Evolutionary conservation across 1,284 basidiomycete species (phyloP).

Genomic region (Cryptococcus sp.): DNA sequence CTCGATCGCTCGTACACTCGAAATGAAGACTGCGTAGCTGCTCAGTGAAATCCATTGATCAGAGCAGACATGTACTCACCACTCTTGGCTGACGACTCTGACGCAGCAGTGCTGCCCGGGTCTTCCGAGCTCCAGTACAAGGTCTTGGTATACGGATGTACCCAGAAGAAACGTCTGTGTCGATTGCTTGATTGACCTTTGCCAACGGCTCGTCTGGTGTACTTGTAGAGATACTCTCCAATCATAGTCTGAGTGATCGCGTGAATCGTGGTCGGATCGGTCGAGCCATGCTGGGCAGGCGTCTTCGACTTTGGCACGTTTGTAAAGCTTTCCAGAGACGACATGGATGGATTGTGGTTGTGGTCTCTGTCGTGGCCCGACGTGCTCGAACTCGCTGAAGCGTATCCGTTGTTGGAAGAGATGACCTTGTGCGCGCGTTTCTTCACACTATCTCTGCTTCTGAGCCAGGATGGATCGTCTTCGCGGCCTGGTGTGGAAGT

Average conservation of each 20-base stretch:
- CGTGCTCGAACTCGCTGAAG: conserved; percentile 38
- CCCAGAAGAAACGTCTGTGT: conserved; percentile 98
- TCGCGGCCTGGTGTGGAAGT: conserved; percentile 34
- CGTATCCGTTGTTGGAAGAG: conserved; percentile 22
- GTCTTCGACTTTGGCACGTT: conserved; percentile 9
- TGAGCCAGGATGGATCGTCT: conserved; percentile 56
- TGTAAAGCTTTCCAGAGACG: conserved; percentile 39
- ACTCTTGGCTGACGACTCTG: conserved; percentile 93
- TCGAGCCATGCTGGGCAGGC: conserved; percentile 55
- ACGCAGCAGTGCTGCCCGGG: conserved; percentile 80
- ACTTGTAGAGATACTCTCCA: conserved; percentile 97
- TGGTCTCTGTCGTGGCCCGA: conserved; percentile 21
- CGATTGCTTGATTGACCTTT: conserved; percentile 87
- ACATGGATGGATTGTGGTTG: conserved; percentile 34
- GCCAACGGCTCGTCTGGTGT: conserved; percentile 87
- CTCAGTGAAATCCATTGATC: conserved; percentile 17
- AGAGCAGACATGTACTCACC: conserved; percentile 61
- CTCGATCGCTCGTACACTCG: conserved; percentile 82
- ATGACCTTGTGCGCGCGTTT: conserved; percentile 34
- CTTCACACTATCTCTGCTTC: conserved; percentile 44
- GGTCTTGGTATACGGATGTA: conserved; percentile 98
- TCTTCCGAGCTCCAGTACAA: conserved; percentile 96
- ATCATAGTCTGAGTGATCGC: conserved; percentile 99
- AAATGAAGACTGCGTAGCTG: conserved; percentile 81
- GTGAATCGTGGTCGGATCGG: conserved; percentile 85